Base-by-base conservation (phyloP, 75 land plant species). In the Azolla pinnata region DNA sequence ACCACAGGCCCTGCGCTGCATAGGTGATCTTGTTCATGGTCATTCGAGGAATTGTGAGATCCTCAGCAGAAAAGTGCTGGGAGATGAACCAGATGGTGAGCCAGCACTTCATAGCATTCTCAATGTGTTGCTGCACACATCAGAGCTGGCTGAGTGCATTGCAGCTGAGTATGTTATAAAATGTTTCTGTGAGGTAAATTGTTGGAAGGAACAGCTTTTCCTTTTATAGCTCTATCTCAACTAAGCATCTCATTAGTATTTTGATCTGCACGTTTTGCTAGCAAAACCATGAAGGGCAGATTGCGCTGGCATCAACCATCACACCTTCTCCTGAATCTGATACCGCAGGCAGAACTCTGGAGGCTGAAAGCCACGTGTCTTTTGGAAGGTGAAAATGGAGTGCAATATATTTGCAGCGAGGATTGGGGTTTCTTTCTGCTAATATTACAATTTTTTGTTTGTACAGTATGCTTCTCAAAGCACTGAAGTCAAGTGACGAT, bases 91-190 rank as follows among this genome's bases (percentile, higher is more conserved):
- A 28, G 88, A 84, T 53, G 59, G 69, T 28, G 88, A 83, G 59
- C 84, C 92, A 68, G 97, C 97, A 29, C 33, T 95, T 33, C 83
- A 83, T 74, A 74, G 87, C 27, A 67, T 95, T 65, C 74, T 95
- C 20, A 58, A 80, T 57, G 74, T 90, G 29, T 68, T 82, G 59
- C 72, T 95, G 67, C 78, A 80, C 32, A 77, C 99, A 4, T 64
- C 85, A 16, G 80, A 77, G 54, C 31, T 72, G 54, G 82, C 78
- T 65, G 99, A 95, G 67, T 86, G 86, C 56, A 56, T 90, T 28
- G 85, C 99, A 56, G 97, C 99, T 47, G 97, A 95, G 33, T 82
- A 82, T 68, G 79, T 95, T 44, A 70, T 95, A 59, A 90, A 84
- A 68, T 75, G 82, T 74, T 95, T 82, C 60, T 95, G 99, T 56